Evolutionary conservation across 805 yeast species (phyloP), one percentile per base, ranked within the genome.

Genomic region (Ogataea ganodermae): DNA sequence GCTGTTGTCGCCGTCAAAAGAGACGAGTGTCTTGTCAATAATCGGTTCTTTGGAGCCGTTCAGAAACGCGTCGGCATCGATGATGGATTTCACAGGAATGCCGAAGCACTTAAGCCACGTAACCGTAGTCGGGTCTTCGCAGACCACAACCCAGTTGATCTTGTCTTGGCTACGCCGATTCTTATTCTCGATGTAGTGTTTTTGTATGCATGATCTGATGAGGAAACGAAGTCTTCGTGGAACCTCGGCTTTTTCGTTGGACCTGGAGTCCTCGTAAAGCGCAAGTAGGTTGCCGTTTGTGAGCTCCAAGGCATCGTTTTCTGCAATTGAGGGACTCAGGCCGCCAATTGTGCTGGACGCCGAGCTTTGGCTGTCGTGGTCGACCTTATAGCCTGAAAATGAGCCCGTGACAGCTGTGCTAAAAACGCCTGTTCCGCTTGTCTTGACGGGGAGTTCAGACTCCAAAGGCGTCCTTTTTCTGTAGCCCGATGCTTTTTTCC

Each of bases 171-270:
- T 22, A 1, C 43, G 16, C 3, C 31, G 26, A 8, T 56, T 53
- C 30, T 63, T 67, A 28, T 67, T 67, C 36, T 75, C 77, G 35
- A 76, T 54, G 46, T 68, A 74, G 42, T 73, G 70, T 60, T 82
- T 82, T 50, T 76, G 79, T 27, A 83, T 66, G 56, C 84, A 80
- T 8, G 87, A 75, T 52, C 83, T 73, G 35, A 84, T 69, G 53
- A 84, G 65, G 52, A 71, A 76, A 55, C 72, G 79, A 49, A 80
- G 70, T 50, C 84, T 68, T 5, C 63, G 63, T 2, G 89, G 89
- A 56, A 83, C 68, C 24, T 63, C 67, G 0, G 79, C 78, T 28
- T 55, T 67, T 17, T 60, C 59, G 6, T 55, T 42, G 8, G 44
- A 8, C 6, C 32, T 36, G 5, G 24, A 17, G 5, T 36, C 38